Base-by-base conservation (phyloP, 2,329 filamentous ascomycete genomes). In the Exophiala phaeomuriformis region DNA sequence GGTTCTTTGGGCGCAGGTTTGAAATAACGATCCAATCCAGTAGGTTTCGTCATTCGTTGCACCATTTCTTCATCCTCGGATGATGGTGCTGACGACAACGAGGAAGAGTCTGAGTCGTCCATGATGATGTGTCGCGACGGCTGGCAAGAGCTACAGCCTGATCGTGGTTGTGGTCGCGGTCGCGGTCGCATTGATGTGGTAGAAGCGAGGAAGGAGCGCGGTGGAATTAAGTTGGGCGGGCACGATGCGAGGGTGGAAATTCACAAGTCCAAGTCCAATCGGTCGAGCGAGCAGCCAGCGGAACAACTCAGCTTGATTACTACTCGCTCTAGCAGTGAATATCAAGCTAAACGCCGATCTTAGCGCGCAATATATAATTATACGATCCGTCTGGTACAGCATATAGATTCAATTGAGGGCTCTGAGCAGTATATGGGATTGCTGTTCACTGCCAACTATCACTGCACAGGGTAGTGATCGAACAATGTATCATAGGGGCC, bases 31-130 rank as follows among this genome's bases (percentile, higher is more conserved):
- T 70, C 65, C 52, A 76, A 70, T 37, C 71, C 73, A 32, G 67
- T 64, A 32, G 67, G 67, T 59, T 70, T 67, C 45, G 73, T 69
- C 51, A 72, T 62, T 47, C 68, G 67, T 57, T 68, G 68, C 10
- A 67, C 65, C 56, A 68, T 65, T 12, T 67, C 66, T 63, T 83
- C 81, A 64, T 84, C 79, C 62, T 83, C 80, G 39, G 76, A 77
- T 27, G 79, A 75, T 9, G 79, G 78, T 44, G 78, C 75, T 46
- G 80, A 81, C 33, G 80, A 83, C 46, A 83, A 71, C 28, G 75
- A 76, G 29, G 78, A 78, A 39, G 77, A 75, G 55, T 81, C 79
- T 39, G 77, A 77, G 64, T 80, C 79, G 56, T 74, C 76, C 70
- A 77, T 77, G 46, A 32, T 40, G 49, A 10, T 19, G 40, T 45